phyloP scores from a whole-genome alignment of 495 filamentous ascomycete genomes.

The Aspergillus avenaceus region DNA sequence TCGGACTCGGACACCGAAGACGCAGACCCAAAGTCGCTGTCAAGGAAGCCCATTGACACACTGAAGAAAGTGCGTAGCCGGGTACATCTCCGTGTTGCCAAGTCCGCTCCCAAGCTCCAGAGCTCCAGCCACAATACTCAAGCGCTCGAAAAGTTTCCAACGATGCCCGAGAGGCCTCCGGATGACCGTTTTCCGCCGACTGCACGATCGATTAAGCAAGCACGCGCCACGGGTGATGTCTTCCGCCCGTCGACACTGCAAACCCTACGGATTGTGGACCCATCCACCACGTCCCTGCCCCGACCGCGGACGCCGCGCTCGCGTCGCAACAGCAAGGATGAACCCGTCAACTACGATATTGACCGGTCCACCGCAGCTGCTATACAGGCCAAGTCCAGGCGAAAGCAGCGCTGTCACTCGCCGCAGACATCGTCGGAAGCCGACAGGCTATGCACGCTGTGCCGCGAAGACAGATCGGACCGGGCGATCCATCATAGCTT shows the following conservation, averaged over 20 bases:
- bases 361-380: slow-evolving; percentile 38
- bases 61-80: slow-evolving; percentile 46
- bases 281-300: slow-evolving; percentile 36
- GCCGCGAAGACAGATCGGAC: slow-evolving; percentile 35
- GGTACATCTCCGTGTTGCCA: slow-evolving; percentile 41
- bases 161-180: slow-evolving; percentile 25
- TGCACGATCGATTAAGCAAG: slow-evolving; percentile 9
- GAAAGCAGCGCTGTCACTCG: slow-evolving; percentile 31
- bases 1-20: slow-evolving; percentile 44
- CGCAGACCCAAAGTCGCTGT: slow-evolving; percentile 32
- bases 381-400: slow-evolving; percentile 35
- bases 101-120: slow-evolving; percentile 37
- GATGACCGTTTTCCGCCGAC: slow-evolving; percentile 3
- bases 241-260: slow-evolving; percentile 26
- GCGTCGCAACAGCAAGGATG: slow-evolving; percentile 26
- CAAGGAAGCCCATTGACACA: slow-evolving; percentile 39
- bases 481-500: slow-evolving; percentile 16
- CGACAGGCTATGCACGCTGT: slow-evolving; percentile 31
- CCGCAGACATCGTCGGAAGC: slow-evolving; percentile 15
- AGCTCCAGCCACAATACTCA: slow-evolving; percentile 4
- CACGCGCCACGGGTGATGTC: slow-evolving; percentile 27
- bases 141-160: slow-evolving; percentile 29
- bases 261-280: slow-evolving; percentile 36
- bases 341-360: slow-evolving; percentile 24
- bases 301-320: slow-evolving; percentile 19